Evolutionary conservation across 176 grass and related monocot genomes (phyloP).

Genomic region (Pontederia paniculata): DNA sequence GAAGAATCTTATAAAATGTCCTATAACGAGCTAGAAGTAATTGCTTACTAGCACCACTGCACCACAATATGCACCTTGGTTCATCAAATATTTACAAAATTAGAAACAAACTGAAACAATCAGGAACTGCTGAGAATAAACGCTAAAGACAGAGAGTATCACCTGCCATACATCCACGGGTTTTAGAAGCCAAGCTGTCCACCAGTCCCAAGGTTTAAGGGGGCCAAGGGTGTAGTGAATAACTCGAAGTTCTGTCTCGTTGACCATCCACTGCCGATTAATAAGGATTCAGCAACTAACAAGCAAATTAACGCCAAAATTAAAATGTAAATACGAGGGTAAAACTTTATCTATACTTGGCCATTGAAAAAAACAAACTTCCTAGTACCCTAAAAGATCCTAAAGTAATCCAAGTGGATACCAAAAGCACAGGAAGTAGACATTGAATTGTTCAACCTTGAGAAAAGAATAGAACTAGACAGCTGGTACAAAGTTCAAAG

Average conservation of each 20-base stretch:
- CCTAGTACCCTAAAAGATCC: too few species aligned
- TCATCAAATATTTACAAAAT: too few species aligned
- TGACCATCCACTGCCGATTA: slow-evolving; percentile 85
- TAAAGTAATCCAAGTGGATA: too few species aligned
- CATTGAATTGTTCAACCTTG: too few species aligned
- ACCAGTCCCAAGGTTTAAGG: slow-evolving; percentile 98
- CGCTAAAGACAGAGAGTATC: slow-evolving; percentile 6
- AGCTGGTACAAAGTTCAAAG: too few species aligned
- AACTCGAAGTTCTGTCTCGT: slow-evolving; percentile 86
- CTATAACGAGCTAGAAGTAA: too few species aligned
- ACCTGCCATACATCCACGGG: slow-evolving; percentile 97
- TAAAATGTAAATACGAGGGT: background rate
- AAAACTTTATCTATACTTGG: background rate
- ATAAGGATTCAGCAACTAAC: slow-evolving; percentile 14
- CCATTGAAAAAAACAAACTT: too few species aligned
- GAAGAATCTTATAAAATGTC: too few species aligned
- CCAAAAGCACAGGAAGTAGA: too few species aligned
- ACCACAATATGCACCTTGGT: background rate
- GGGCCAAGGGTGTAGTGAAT: slow-evolving; percentile 90
- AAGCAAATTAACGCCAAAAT: background rate
- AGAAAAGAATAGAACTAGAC: too few species aligned
- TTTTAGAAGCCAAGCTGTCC: slow-evolving; percentile 91
- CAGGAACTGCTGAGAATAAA: background rate
- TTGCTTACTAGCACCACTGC: background rate
- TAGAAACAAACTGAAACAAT: too few species aligned